Evolutionary conservation across 768 basidiomycete species (phyloP), one percentile per base, ranked within the genome.

Genomic region (Coprinopsis sp.): DNA sequence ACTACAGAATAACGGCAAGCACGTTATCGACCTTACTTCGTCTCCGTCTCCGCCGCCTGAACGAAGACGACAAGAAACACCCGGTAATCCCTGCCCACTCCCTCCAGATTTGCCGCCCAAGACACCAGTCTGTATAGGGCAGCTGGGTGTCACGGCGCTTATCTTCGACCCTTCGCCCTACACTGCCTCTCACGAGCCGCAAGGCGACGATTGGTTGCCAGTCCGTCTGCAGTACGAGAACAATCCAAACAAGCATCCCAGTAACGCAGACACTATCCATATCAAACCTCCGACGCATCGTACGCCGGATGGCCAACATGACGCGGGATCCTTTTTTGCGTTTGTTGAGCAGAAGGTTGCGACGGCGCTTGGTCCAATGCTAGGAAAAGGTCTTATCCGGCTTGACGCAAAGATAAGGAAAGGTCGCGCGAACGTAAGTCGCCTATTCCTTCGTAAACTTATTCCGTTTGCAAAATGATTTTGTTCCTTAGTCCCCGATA

Each of bases 261-360:
- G 72, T 25, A 72, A 64, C 39, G 70, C 74, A 45, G 88, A 91
- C 58, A 90, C 86, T 4, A 84, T 94, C 30, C 81, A 90, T 52
- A 86, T 93, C 53, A 80, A 76, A 58, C 72, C 82, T 0, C 88
- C 88, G 2, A 73, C 70, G 40, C 61, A 62, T 19, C 76, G 75
- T 54, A 61, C 67, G 22, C 63, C 69, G 1, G 68, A 70, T 29
- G 84, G 84, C 14, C 83, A 87, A 49, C 59, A 67, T 21, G 58
- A 71, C 2, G 59, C 70, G 5, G 82, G 82, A 2, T 87, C 92
- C 41, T 71, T 70, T 12, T 94, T 94, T 54, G 91, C 77, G 4
- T 84, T 94, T 16, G 78, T 93, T 24, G 91, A 93, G 59, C 89
- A 91, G 63, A 90, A 84, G 58, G 84, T 88, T 24, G 88, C 89